A percentile compares a stretch with the other conserved stretches of the same genome.
These are phyloP conservation scores for Botrytis paeoniae DNA, from an alignment of 2,329 filamentous ascomycete genomes.

Conservation along the genomic window DNA sequence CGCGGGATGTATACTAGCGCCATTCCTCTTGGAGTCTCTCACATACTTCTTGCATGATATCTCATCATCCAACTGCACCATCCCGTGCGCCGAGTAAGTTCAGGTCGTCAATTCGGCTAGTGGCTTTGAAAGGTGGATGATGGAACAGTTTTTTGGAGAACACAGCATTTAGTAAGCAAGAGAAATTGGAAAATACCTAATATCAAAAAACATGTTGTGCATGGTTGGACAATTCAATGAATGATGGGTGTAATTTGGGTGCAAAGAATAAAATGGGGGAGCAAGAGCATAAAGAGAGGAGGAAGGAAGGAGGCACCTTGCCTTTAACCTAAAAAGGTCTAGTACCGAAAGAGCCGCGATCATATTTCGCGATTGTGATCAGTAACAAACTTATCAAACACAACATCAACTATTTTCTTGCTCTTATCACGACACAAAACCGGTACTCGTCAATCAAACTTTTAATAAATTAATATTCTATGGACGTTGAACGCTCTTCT, in stretches of 20 bases:
- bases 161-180: slow-evolving; percentile 17
- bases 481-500: not conserved
- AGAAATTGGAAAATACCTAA: not conserved
- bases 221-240: not conserved
- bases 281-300: not conserved
- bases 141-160: not conserved
- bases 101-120: slow-evolving; percentile 12
- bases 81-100: slow-evolving; percentile 15
- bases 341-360: not conserved
- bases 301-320: not conserved
- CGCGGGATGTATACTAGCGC: slow-evolving; percentile 1
- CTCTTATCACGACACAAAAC: not conserved
- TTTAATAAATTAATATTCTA: not conserved
- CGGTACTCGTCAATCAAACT: not conserved
- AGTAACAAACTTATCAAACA: slow-evolving; percentile 1
- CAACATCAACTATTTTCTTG: not conserved
- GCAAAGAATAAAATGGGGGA: not conserved
- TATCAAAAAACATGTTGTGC: not conserved
- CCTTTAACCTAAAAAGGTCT: not conserved
- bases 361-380: slow-evolving; percentile 16
- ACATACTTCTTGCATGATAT: slow-evolving; percentile 7
- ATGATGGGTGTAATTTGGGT: not conserved
- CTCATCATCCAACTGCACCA: slow-evolving; percentile 17
- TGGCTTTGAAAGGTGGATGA: slow-evolving; percentile 17
- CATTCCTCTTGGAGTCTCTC: slow-evolving; percentile 4